These are phyloP conservation scores for Aspergillus chevalieri DNA, from an alignment of 2,329 filamentous ascomycete genomes.

Conservation along the genomic window DNA sequence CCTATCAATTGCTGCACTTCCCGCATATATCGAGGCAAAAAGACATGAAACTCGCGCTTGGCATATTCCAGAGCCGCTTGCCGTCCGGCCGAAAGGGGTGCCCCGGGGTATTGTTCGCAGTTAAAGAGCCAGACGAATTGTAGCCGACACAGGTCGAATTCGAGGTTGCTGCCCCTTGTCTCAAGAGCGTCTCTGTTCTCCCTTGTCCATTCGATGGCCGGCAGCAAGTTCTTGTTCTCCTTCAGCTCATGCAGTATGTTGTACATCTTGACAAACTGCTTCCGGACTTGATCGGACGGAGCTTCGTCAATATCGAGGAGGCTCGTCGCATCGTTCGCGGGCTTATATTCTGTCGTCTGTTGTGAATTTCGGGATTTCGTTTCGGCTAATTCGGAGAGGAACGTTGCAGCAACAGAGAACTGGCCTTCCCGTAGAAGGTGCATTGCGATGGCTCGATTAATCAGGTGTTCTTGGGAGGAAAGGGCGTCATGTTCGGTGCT, in stretches of 20 bases:
- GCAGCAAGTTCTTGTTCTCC: conserved; percentile 62
- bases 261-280: conserved; percentile 85
- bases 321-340: conserved; percentile 34
- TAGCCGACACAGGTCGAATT: conserved; percentile 86
- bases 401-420: conserved; percentile 79
- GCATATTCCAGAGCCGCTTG: conserved; percentile 68
- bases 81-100: conserved; percentile 24
- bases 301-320: conserved; percentile 52
- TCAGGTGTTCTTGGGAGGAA: conserved; percentile 65
- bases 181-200: conserved; percentile 66
- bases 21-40: conserved; percentile 65
- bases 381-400: conserved; percentile 64
- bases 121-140: conserved; percentile 87
- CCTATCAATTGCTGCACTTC: conserved; percentile 78
- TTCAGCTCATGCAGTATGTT: conserved; percentile 74
- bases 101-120: conserved; percentile 54
- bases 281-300: conserved; percentile 63
- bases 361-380: conserved; percentile 36
- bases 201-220: conserved; percentile 83
- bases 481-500: conserved; percentile 77
- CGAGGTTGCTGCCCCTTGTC: conserved; percentile 78
- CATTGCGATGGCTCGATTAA: conserved; percentile 94
- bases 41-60: conserved; percentile 64
- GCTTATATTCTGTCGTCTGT: conserved; percentile 21
- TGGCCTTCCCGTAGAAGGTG: conserved; percentile 91